These are phyloP conservation scores for Citrus glauca DNA, from an alignment of 345 rosid species.

Conservation along the genomic window DNA sequence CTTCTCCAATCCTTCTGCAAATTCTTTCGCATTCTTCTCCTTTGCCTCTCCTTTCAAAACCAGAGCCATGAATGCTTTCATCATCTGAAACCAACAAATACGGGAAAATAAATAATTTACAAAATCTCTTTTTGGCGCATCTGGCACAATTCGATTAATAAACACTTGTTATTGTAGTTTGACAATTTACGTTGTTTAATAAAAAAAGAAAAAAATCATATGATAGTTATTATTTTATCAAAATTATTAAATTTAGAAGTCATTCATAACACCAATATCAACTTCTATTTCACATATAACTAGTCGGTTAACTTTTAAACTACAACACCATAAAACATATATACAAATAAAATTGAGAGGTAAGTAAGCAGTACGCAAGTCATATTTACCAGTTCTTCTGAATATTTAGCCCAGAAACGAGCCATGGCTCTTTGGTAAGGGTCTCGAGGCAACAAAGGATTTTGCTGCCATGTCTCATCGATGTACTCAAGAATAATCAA, in stretches of 20 bases:
- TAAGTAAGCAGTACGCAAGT: background rate
- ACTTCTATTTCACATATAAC: too few relatives aligned
- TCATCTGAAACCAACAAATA: background rate
- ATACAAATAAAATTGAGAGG: too few relatives aligned
- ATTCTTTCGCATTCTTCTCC: conserved; percentile 2
- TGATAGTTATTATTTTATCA: too few relatives aligned
- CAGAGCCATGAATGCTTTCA: conserved; percentile 5
- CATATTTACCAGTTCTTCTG: conserved; percentile 23
- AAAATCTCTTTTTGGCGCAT: background rate
- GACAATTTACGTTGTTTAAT: too few relatives aligned
- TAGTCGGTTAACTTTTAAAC: background rate
- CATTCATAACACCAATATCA: too few relatives aligned
- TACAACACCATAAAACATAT: background rate
- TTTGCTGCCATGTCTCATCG: conserved; percentile 32
- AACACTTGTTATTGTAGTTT: background rate
- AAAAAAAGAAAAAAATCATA: too few relatives aligned
- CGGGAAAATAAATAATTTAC: background rate
- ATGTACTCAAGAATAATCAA: conserved; percentile 23
- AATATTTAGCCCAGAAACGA: conserved; percentile 36
- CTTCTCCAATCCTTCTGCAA: conserved; percentile 21
- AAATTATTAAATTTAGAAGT: too few relatives aligned
- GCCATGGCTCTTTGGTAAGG: conserved; percentile 32
- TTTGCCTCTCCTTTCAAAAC: conserved; percentile 18
- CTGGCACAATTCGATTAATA: background rate
- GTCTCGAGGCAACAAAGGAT: conserved; percentile 31